A percentile compares a stretch with the other conserved stretches of the same genome.
Conservation (phyloP, 805 yeast genomes). For the Saturnispora galanensis region DNA sequence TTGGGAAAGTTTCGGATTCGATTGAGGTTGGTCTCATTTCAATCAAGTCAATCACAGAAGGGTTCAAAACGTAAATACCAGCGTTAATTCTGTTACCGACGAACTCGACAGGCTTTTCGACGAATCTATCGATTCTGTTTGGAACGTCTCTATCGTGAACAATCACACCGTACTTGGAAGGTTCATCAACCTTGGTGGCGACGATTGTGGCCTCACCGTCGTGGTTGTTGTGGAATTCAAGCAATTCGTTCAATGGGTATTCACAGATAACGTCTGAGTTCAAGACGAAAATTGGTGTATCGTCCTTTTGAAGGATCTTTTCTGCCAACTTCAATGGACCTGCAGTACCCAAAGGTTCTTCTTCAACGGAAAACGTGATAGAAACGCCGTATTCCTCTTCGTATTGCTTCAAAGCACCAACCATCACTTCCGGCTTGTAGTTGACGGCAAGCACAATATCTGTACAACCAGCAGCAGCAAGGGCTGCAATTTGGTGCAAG, state of each 20-base stretch:
- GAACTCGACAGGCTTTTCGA: constrained; percentile 98
- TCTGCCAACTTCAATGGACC: constrained; percentile 98
- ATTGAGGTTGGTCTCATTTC: constrained; percentile 98
- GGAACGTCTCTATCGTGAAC: constrained; percentile 94
- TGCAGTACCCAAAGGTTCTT: constrained; percentile 98
- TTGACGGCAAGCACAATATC: constrained; percentile 97
- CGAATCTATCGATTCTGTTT: constrained; percentile 95
- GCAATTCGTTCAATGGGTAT: constrained; percentile 91
- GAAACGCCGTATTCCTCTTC: constrained; percentile 89
- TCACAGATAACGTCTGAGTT: constrained; percentile 99
- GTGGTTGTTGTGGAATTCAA: constrained; percentile 86
- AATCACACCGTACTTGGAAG: constrained; percentile 98
- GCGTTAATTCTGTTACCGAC: constrained; percentile 99
- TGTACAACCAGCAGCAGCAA: constrained; percentile 96
- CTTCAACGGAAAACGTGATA: constrained; percentile 96
- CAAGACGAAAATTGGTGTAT: constrained; percentile 92
- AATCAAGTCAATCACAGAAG: constrained; percentile 90
- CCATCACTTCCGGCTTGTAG: constrained; percentile 99
- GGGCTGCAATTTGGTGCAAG: constrained; percentile 94
- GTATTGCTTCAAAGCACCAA: constrained; percentile 84
- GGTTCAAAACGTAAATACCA: constrained; percentile 96
- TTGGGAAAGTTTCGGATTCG: constrained; percentile 99
- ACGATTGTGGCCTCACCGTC: constrained; percentile 98
- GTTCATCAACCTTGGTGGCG: constrained; percentile 99
- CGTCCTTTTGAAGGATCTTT: constrained; percentile 84